These are phyloP conservation scores for Moesziomyces globuligerus DNA, from an alignment of 1,284 basidiomycete genomes.

Conservation along the genomic window DNA sequence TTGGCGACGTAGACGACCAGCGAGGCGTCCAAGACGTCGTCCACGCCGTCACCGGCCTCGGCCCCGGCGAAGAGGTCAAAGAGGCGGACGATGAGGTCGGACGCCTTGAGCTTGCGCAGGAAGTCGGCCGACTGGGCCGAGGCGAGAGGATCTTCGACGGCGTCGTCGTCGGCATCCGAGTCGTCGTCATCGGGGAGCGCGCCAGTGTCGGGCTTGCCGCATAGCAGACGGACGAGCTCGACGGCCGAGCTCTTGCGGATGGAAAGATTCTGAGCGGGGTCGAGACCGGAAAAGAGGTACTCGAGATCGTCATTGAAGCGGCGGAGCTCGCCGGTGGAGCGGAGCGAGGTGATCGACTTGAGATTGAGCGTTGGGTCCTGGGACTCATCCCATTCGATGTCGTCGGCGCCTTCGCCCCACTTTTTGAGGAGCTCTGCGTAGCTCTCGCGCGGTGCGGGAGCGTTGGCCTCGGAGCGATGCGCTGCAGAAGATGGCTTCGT, in stretches of 20 bases:
- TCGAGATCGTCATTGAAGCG: slow-evolving; percentile 53
- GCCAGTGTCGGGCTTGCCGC: slow-evolving; percentile 34
- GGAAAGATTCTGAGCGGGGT: slow-evolving; percentile 18
- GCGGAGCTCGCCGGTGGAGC: slow-evolving; percentile 39
- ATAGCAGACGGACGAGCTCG: slow-evolving; percentile 39
- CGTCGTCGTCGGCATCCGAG: slow-evolving; percentile 3
- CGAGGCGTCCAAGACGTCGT: slow-evolving; percentile 41
- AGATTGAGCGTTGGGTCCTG: slow-evolving; percentile 49
- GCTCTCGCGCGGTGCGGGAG: slow-evolving; percentile 32
- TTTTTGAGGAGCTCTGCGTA: slow-evolving; percentile 49
- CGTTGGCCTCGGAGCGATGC: not conserved
- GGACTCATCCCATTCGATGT: slow-evolving; percentile 52
- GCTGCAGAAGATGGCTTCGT: not conserved
- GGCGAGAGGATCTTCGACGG: slow-evolving; percentile 24
- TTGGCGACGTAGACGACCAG: slow-evolving; percentile 37
- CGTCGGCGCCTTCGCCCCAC: slow-evolving; percentile 48
- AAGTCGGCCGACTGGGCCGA: slow-evolving; percentile 42
- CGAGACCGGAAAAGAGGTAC: slow-evolving; percentile 44
- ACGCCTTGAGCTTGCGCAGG: slow-evolving; percentile 47
- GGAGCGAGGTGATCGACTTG: slow-evolving; percentile 49
- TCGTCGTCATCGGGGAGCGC: slow-evolving; percentile 13
- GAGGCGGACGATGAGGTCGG: slow-evolving; percentile 35
- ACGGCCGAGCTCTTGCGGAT: slow-evolving; percentile 37
- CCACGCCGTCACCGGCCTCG: slow-evolving; percentile 38
- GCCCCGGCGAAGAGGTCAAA: slow-evolving; percentile 35